Evolutionary conservation across 441 rosid species (phyloP).

Genomic region (Dalechampia spathulata): DNA sequence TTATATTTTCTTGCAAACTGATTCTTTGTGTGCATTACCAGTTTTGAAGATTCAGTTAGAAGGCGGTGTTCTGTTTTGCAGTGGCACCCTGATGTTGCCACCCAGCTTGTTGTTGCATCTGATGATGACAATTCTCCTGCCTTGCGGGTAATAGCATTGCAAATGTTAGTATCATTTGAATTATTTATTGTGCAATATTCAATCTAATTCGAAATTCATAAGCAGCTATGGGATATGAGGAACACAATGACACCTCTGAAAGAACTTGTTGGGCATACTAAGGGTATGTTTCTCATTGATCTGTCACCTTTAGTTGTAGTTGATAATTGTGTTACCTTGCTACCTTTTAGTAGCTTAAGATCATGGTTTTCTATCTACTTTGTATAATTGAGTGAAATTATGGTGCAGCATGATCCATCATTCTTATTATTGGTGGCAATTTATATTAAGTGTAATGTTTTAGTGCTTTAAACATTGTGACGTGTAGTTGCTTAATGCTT

Average conservation of each 20-base stretch:
- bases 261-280: slow-evolving; percentile 86
- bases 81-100: slow-evolving; percentile 98
- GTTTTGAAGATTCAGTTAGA: slow-evolving; percentile 82
- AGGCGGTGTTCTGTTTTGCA: slow-evolving; percentile 97
- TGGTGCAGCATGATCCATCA: too few species aligned
- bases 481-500: background rate
- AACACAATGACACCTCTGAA: slow-evolving; percentile 78
- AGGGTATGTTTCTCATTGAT: slow-evolving; percentile 40
- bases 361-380: too few species aligned
- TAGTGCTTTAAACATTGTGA: background rate
- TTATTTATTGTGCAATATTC: background rate
- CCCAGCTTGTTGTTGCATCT: slow-evolving; percentile 96
- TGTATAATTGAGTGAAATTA: too few species aligned
- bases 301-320: background rate
- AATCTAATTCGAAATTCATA: slow-evolving; percentile 3
- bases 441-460: background rate
- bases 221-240: slow-evolving; percentile 99
- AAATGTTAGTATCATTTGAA: slow-evolving; percentile 4
- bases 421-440: too few species aligned
- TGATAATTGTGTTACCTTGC: background rate
- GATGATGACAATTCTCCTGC: slow-evolving; percentile 88
- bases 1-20: slow-evolving; percentile 7
- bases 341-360: too few species aligned
- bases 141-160: slow-evolving; percentile 52
- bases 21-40: slow-evolving; percentile 35